Evolutionary conservation across 1,139 yeast genomes (phyloP).

Genomic region (Nakaseomyces kungkrabaensis): DNA sequence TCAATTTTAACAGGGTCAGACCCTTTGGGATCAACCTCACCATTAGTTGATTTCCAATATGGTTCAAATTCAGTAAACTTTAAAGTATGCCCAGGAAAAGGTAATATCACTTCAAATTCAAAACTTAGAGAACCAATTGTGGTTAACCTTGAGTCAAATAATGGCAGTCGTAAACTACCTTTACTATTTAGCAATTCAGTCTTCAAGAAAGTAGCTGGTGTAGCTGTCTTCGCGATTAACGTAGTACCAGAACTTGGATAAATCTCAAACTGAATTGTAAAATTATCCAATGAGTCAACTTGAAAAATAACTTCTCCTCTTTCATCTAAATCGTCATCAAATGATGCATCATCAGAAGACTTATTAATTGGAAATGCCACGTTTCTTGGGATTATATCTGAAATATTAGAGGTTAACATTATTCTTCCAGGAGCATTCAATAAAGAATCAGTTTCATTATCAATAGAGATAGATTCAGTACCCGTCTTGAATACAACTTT

Average conservation of each 20-base stretch:
- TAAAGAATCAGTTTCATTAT: slow-evolving; percentile 35
- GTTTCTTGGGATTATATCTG: slow-evolving; percentile 78
- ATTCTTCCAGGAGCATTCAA: slow-evolving; percentile 51
- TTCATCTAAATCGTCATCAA: slow-evolving; percentile 7
- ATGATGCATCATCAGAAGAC: slow-evolving; percentile 1
- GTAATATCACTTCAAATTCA: slow-evolving; percentile 74
- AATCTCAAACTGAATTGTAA: slow-evolving; percentile 79
- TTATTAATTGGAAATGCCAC: slow-evolving; percentile 49
- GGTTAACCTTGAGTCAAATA: slow-evolving; percentile 72
- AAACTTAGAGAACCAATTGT: slow-evolving; percentile 75
- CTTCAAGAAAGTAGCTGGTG: slow-evolving; percentile 47
- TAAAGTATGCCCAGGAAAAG: slow-evolving; percentile 73
- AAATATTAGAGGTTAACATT: slow-evolving; percentile 62
- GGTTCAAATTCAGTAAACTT: slow-evolving; percentile 92
- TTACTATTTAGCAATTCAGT: slow-evolving; percentile 28
- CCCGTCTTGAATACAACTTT: slow-evolving; percentile 62
- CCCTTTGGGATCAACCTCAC: slow-evolving; percentile 18
- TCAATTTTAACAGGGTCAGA: slow-evolving; percentile 10
- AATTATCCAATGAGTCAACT: slow-evolving; percentile 67
- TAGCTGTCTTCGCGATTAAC: slow-evolving; percentile 80
- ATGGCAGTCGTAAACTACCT: slow-evolving; percentile 50
- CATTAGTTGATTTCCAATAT: slow-evolving; percentile 68
- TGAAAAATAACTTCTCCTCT: slow-evolving; percentile 80
- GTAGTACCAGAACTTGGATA: slow-evolving; percentile 94
- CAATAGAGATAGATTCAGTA: slow-evolving; percentile 47